A percentile compares a stretch with the other conserved stretches of the same genome.
Conservation (phyloP, 2,329 filamentous ascomycete genomes). For the Leptographium galeiforme region DNA sequence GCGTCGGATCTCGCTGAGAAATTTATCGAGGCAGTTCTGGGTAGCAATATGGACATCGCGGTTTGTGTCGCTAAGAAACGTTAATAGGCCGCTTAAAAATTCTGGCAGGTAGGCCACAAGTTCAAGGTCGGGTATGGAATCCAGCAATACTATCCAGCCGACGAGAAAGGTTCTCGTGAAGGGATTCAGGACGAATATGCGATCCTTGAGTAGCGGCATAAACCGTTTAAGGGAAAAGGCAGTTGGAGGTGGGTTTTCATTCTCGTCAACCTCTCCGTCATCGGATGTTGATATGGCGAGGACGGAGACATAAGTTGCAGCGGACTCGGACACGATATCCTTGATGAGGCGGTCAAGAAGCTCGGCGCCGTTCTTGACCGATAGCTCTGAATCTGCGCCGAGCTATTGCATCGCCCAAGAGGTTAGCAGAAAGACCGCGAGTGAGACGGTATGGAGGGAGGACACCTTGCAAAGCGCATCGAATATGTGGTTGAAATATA, state of each 20-base stretch:
- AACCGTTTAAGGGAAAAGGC: conserved; percentile 87
- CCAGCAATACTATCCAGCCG: conserved; percentile 86
- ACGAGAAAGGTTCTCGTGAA: conserved; percentile 93
- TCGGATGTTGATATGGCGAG: conserved; percentile 42
- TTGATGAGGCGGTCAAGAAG: conserved; percentile 88
- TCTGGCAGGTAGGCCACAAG: conserved; percentile 85
- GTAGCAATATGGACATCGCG: conserved; percentile 90
- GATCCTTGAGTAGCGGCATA: conserved; percentile 84
- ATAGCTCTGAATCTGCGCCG: conserved; percentile 88
- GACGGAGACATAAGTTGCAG: conserved; percentile 85
- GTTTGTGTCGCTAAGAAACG: conserved; percentile 84
- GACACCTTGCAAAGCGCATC: conserved; percentile 86
- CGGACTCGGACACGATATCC: conserved; percentile 90
- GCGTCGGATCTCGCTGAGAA: conserved; percentile 84
- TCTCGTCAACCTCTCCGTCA: conserved; percentile 10
- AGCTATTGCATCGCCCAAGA: conserved; percentile 39
- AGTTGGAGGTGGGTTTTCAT: conserved; percentile 47
- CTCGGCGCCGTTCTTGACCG: conserved; percentile 96
- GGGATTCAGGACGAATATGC: conserved; percentile 87
- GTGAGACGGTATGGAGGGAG: background rate
- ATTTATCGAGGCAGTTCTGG: conserved; percentile 76
- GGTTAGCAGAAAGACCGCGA: background rate
- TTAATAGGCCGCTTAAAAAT: conserved; percentile 79
- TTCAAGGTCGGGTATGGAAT: conserved; percentile 93
- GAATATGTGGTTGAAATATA: conserved; percentile 98